Conservation (phyloP, 441 rosid species). For the Adansonia grandidieri region DNA sequence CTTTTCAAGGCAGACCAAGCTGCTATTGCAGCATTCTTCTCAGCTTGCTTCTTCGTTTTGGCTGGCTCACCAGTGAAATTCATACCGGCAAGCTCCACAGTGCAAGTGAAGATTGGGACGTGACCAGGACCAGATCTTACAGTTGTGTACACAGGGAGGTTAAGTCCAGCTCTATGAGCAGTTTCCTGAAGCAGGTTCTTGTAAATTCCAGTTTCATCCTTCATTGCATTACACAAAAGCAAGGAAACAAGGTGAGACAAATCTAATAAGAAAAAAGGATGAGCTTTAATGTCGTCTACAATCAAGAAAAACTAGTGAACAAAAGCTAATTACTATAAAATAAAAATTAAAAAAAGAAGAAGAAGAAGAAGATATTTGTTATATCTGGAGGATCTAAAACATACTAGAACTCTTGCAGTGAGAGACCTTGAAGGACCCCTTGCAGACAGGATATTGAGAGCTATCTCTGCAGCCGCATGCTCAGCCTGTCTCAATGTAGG, state of each 20-base stretch:
- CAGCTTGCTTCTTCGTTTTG: constrained; percentile 84
- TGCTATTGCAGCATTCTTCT: constrained; percentile 82
- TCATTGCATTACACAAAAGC: constrained; percentile 11
- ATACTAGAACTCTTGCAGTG: constrained; percentile 70
- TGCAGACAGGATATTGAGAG: constrained; percentile 58
- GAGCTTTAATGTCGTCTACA: neutral
- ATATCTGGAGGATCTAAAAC: neutral
- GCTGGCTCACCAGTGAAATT: constrained; percentile 69
- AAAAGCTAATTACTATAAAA: neutral
- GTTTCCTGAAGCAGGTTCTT: constrained; percentile 83
- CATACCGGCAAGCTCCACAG: constrained; percentile 77
- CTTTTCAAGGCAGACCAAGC: constrained; percentile 80
- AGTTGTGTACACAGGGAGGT: constrained; percentile 72
- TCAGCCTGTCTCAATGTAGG: constrained; percentile 80
- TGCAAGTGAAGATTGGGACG: constrained; percentile 65
- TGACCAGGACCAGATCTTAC: constrained; percentile 84
- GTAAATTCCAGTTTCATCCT: constrained; percentile 90
- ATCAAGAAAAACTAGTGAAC: neutral
- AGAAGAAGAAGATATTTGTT: neutral
- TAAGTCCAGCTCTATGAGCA: constrained; percentile 76
- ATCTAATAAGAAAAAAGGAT: neutral
- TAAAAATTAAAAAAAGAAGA: too few relatives aligned
- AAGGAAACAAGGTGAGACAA: constrained; percentile 11
- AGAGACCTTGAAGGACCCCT: constrained; percentile 69
- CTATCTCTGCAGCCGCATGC: constrained; percentile 77